Percentiles rank a stretch among this genome's conserved stretches.
phyloP scores from a whole-genome alignment of 345 rosid species.

The Populus nigra region DNA sequence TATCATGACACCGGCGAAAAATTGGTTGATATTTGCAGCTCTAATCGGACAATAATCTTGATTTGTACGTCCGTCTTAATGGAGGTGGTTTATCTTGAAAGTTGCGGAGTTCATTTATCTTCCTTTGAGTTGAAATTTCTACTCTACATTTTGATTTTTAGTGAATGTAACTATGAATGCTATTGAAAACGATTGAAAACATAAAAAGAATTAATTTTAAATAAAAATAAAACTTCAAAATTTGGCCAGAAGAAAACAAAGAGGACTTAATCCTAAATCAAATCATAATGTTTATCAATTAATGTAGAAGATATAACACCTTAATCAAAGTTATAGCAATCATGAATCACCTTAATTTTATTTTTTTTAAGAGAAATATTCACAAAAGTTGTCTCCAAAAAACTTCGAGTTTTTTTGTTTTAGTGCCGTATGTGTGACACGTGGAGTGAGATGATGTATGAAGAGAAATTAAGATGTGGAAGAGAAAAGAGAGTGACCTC shows the following conservation, averaged over 20 bases:
- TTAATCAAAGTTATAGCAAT: too few relatives aligned
- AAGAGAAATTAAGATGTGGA: neutral
- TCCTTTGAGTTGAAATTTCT: neutral
- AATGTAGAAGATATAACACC: too few relatives aligned
- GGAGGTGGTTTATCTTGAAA: neutral
- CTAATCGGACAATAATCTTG: neutral
- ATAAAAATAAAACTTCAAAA: too few relatives aligned
- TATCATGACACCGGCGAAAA: too few relatives aligned
- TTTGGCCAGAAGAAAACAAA: too few relatives aligned
- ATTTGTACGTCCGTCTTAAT: neutral
- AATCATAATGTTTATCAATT: neutral
- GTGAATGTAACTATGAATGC: neutral
- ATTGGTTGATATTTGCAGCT: neutral
- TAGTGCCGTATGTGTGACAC: neutral
- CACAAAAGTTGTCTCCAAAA: too few relatives aligned
- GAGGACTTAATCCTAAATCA: neutral
- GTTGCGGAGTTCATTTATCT: neutral
- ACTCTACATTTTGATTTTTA: neutral
- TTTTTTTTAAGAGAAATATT: too few relatives aligned
- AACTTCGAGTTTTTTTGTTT: neutral
- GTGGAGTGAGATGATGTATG: neutral
- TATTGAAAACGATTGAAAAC: too few relatives aligned
- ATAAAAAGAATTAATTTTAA: too few relatives aligned
- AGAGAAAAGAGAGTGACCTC: constrained; percentile 49
- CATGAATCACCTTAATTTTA: too few relatives aligned